A percentile compares a stretch with the other conserved stretches of the same genome.
Evolutionary conservation across 202 grass and related monocot genomes (phyloP).

Genomic region (Schoenoplectus tabernaemontani): DNA sequence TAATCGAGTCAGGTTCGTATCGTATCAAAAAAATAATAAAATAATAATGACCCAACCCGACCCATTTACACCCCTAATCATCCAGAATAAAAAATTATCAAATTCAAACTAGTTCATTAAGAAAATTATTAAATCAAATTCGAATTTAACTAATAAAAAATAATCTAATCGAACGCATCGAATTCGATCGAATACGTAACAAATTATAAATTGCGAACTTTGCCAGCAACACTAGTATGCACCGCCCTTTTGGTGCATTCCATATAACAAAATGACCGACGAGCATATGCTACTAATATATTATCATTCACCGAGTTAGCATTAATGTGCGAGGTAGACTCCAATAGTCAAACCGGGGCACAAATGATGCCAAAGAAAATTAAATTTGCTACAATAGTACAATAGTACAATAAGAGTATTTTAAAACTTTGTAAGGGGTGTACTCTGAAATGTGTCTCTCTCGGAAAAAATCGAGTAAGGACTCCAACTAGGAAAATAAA

Average conservation of each 20-base stretch:
- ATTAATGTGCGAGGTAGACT: background rate
- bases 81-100: too few species aligned
- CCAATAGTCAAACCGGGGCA: background rate
- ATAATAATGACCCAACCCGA: too few species aligned
- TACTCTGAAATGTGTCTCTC: background rate
- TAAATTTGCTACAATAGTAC: background rate
- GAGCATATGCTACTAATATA: background rate
- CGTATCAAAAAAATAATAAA: too few species aligned
- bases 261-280: background rate
- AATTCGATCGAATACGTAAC: too few species aligned
- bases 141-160: too few species aligned
- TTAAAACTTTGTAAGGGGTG: fast-evolving
- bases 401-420: background rate
- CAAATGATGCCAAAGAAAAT: background rate
- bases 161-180: too few species aligned
- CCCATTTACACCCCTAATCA: too few species aligned
- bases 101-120: too few species aligned
- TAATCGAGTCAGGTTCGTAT: too few species aligned
- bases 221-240: too few species aligned
- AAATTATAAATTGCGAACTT: too few species aligned
- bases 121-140: too few species aligned
- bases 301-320: background rate
- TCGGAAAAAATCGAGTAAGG: background rate
- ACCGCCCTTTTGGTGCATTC: background rate
- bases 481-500: background rate